A percentile compares a stretch with the other conserved stretches of the same genome.
These are phyloP conservation scores for Raphidocelis subcapitata DNA, from an alignment of 139 green algal genomes.

Conservation along the genomic window DNA sequence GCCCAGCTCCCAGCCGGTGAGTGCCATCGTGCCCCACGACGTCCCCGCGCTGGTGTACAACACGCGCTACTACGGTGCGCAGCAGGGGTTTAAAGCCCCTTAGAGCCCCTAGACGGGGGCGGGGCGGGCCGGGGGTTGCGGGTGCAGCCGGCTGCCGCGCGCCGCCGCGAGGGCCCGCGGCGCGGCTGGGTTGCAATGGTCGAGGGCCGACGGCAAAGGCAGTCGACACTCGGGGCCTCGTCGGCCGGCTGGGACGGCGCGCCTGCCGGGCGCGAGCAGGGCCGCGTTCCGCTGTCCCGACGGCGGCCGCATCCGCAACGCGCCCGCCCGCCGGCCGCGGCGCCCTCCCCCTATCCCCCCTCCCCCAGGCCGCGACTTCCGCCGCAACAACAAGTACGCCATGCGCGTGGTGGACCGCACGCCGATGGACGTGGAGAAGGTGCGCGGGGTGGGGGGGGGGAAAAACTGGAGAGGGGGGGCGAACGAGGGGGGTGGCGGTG, in stretches of 20 bases:
- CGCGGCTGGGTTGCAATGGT: too few relatives aligned
- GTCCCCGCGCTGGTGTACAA: slow-evolving; percentile 63
- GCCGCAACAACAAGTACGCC: slow-evolving; percentile 52
- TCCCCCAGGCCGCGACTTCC: slow-evolving; percentile 36
- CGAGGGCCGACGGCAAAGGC: too few relatives aligned
- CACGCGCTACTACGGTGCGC: slow-evolving; percentile 76
- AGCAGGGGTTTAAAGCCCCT: neutral
- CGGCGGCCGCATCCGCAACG: too few relatives aligned
- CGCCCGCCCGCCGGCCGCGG: neutral
- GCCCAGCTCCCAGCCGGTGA: slow-evolving; percentile 61
- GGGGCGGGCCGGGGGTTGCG: too few relatives aligned
- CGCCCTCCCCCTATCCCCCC: neutral
- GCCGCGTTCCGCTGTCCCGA: too few relatives aligned
- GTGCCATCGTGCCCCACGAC: slow-evolving; percentile 59
- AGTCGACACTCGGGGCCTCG: too few relatives aligned
- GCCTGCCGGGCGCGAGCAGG: too few relatives aligned
- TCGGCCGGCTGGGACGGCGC: too few relatives aligned
- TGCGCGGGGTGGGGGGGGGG: neutral
- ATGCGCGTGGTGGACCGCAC: slow-evolving; percentile 35
- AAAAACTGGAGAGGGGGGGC: too few relatives aligned
- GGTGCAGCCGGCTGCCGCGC: too few relatives aligned
- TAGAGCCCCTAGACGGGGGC: too few relatives aligned
- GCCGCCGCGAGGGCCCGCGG: neutral
- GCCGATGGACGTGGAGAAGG: slow-evolving; percentile 43
- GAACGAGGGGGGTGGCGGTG: too few relatives aligned